Base-by-base conservation (phyloP, 192 early-diverging fungal genomes). In the Polychytrium aggregatum region DNA sequence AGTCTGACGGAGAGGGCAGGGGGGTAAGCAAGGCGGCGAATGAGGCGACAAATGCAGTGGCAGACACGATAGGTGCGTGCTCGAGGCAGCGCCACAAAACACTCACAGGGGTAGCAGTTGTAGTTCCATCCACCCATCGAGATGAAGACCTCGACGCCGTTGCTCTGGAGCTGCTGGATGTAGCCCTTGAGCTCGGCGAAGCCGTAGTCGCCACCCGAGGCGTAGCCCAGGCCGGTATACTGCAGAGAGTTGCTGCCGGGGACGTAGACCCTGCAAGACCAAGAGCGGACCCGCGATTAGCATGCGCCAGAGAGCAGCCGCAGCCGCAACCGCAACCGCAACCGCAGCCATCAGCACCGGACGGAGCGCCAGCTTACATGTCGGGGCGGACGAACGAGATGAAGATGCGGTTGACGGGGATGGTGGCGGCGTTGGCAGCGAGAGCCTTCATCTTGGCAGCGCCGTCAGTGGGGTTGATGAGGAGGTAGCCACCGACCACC, bases 91-190 rank as follows among this genome's bases (percentile, higher is more conserved):
- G n/a, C n/a, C n/a, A 51, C 50, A 37, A 51, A 31, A 9, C 5
- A 51, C 3, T 41, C 27, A 29, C 42, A 51, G 7, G 50, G 37
- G 34, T n/a, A 51, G 38, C 50, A 51, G 40, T 51, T 51, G 40
- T 41, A n/a, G n/a, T n/a, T n/a, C n/a, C n/a, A n/a, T n/a, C n/a
- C n/a, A n/a, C n/a, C n/a, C n/a, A n/a, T n/a, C 20, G 50, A 51
- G 7, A 51, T n/a, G 38, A 51, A 51, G 20, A 51, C 50, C 34
- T 41, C 48, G 27, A 51, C 25, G 7, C 50, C 50, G 17, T 40
- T 40, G 6, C 10, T 26, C 22, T 41, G 37, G 6, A 51, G 50
- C 13, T 8, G 24, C 36, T 7, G 25, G 10, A 51, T 30, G 31
- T 38, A 22, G n/a, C 41, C 26, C 36, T 51, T 51, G 17, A 51